Conservation (phyloP, 352 stramenopile genomes). For the Phytopythium mirpurense region DNA sequence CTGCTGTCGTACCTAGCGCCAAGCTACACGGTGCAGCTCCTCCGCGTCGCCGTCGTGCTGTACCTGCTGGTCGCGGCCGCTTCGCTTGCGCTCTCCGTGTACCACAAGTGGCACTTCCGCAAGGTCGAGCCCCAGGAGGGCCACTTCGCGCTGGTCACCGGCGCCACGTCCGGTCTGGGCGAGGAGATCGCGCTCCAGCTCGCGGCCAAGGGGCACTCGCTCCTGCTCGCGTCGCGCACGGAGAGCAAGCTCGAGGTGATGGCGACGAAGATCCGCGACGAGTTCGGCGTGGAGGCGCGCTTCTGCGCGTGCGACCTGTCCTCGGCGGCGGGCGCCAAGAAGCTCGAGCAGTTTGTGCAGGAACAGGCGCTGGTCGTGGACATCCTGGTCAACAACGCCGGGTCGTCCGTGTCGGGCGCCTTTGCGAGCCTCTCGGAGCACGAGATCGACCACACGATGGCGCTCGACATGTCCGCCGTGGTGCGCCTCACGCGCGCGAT, state of each 20-base stretch:
- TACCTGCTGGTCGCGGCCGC: constrained; percentile 31
- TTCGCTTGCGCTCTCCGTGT: constrained; percentile 37
- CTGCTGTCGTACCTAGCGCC: constrained; percentile 17
- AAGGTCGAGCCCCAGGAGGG: constrained; percentile 13
- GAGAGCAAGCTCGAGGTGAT: constrained; percentile 44
- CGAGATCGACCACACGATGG: constrained; percentile 46
- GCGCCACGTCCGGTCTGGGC: constrained; percentile 62
- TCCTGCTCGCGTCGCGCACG: constrained; percentile 52
- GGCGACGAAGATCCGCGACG: constrained; percentile 44
- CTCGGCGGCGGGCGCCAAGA: constrained; percentile 26
- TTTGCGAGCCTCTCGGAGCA: constrained; percentile 27
- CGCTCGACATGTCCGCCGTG: constrained; percentile 50
- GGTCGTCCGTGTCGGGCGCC: constrained; percentile 27
- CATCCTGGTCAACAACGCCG: constrained; percentile 76
- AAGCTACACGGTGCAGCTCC: constrained; percentile 10
- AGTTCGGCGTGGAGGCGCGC: constrained; percentile 27
- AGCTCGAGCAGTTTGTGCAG: constrained; percentile 26
- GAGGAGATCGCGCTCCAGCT: constrained; percentile 62
- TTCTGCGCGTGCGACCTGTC: constrained; percentile 41
- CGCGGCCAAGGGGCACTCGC: constrained; percentile 49
- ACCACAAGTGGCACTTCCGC: constrained; percentile 45
- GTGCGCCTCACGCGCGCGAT: constrained; percentile 50
- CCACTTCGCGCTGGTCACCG: constrained; percentile 54
- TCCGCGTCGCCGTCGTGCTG: constrained; percentile 21
- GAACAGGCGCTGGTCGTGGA: constrained; percentile 53